phyloP scores from a whole-genome alignment of 129 eudicot species.

The Daucus carota region DNA sequence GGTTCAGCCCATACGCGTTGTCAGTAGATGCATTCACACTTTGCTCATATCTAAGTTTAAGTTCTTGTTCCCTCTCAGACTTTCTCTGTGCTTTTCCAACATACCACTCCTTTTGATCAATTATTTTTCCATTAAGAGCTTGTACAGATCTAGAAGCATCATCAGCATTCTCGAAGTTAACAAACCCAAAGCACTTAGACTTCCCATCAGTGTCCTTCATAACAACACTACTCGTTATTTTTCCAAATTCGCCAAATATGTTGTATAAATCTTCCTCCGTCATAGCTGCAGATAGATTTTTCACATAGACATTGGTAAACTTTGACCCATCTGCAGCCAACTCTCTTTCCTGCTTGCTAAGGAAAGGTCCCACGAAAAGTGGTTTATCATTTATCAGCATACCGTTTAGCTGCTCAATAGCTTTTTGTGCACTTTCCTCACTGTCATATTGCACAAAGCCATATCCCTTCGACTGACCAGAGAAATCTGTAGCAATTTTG shows the following conservation, averaged over 20 bases:
- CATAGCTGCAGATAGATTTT: slow-evolving; percentile 65
- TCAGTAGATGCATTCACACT: slow-evolving; percentile 66
- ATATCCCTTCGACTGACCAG: slow-evolving; percentile 85
- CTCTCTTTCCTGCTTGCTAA: slow-evolving; percentile 83
- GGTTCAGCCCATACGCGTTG: slow-evolving; percentile 64
- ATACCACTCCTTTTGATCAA: slow-evolving; percentile 86
- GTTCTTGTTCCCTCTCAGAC: slow-evolving; percentile 69
- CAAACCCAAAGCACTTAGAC: slow-evolving; percentile 87
- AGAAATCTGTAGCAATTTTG: slow-evolving; percentile 71
- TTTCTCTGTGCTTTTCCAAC: slow-evolving; percentile 96
- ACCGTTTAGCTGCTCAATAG: slow-evolving; percentile 87
- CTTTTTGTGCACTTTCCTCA: slow-evolving; percentile 79
- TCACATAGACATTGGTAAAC: slow-evolving; percentile 78
- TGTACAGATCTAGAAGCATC: slow-evolving; percentile 87
- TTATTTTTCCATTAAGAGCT: slow-evolving; percentile 64
- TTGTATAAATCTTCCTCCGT: slow-evolving; percentile 73
- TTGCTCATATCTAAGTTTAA: slow-evolving; percentile 70
- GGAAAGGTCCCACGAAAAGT: slow-evolving; percentile 83
- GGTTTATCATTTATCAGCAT: slow-evolving; percentile 80
- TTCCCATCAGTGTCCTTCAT: slow-evolving; percentile 81
- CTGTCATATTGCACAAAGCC: slow-evolving; percentile 92
- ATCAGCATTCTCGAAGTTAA: slow-evolving; percentile 82
- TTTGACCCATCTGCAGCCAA: slow-evolving; percentile 49
- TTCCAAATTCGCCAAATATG: slow-evolving; percentile 74
- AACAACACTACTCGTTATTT: slow-evolving; percentile 68